Evolutionary conservation across 805 yeast genomes (phyloP), one percentile per base, ranked within the genome.

Genomic region (Wickerhamomyces canadensis): DNA sequence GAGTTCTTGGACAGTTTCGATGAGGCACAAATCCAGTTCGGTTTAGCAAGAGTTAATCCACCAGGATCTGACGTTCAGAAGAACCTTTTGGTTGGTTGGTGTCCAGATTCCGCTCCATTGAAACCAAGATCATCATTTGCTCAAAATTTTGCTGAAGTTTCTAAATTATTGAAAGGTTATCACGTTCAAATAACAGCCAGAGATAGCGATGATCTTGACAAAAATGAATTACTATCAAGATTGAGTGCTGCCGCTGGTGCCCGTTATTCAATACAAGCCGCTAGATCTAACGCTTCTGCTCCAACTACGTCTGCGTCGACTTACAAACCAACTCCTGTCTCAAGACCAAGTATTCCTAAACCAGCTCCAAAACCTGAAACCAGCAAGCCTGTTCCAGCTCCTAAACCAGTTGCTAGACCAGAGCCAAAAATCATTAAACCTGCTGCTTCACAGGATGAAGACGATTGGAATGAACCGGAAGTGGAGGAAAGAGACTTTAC

Each of bases 121-220:
- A 83, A 80, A 55, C 69, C 81, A 19, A 74, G 87, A 51, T 73
- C 85, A 32, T 79, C 88, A 2, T 84, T 80, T 62, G 88, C 91
- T 19, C 64, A 77, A 42, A 84, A 84, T 60, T 80, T 83, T 48
- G 87, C 85, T 28, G 84, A 80, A 28, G 84, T 84, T 16, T 76
- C 88, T 19, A 77, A 71, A 41, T 67, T 77, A 16, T 69, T 84
- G 53, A 70, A 71, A 48, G 95, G 95, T 33, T 93, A 91, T 64
- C 98, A 93, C 58, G 89, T 93, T 37, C 97, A 93, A 62, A 80
- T 93, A 47, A 88, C 96, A 34, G 98, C 98, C n/a, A 79, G 98
- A 64, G 95, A 86, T 55, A 68, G 75, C 30, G 96, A 88, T 54
- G 98, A 93, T 60, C 71, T 94, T 57, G 84, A 86, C 50, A 83